Conservation (phyloP, 2,329 filamentous ascomycete genomes). For the Amauroascus verrucosus region DNA sequence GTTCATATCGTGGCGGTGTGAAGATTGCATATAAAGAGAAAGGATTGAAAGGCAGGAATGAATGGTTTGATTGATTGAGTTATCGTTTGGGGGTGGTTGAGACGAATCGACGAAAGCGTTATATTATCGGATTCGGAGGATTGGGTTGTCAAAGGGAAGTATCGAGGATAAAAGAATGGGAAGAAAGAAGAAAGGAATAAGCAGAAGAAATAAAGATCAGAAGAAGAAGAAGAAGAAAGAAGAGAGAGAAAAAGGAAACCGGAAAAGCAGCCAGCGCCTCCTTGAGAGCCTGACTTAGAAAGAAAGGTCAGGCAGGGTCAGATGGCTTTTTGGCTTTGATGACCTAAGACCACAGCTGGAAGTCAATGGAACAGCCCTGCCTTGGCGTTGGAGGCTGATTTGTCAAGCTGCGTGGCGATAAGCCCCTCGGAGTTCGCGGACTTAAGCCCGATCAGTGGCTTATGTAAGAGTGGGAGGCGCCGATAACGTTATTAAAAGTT, state of each 20-base stretch:
- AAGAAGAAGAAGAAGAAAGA: slow-evolving; percentile 1
- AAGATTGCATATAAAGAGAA: background rate
- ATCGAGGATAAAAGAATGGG: slow-evolving; percentile 3
- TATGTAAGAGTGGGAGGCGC: background rate
- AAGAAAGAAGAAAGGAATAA: slow-evolving; percentile 8
- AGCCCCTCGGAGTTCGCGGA: background rate
- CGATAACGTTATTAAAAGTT: background rate
- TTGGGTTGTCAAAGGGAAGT: background rate
- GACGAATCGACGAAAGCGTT: background rate
- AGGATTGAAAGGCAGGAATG: background rate
- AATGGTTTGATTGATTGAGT: background rate
- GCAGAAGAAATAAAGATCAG: slow-evolving; percentile 6
- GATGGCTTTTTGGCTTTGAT: slow-evolving; percentile 20
- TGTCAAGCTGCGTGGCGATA: slow-evolving; percentile 11
- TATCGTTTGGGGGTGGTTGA: background rate
- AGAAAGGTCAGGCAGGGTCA: slow-evolving; percentile 13
- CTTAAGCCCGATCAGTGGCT: slow-evolving; percentile 1
- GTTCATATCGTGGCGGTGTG: slow-evolving; percentile 26
- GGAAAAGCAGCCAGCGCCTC: slow-evolving; percentile 11
- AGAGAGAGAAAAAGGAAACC: slow-evolving; percentile 6
- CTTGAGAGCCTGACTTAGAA: background rate
- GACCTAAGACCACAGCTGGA: slow-evolving; percentile 20
- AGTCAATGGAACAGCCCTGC: slow-evolving; percentile 22
- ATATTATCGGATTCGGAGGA: background rate
- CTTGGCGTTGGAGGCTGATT: slow-evolving; percentile 5